Percentiles rank a stretch among this genome's conserved stretches.
These are phyloP conservation scores for Verbascum thapsus DNA, from an alignment of 257 asterid species.

Conservation along the genomic window DNA sequence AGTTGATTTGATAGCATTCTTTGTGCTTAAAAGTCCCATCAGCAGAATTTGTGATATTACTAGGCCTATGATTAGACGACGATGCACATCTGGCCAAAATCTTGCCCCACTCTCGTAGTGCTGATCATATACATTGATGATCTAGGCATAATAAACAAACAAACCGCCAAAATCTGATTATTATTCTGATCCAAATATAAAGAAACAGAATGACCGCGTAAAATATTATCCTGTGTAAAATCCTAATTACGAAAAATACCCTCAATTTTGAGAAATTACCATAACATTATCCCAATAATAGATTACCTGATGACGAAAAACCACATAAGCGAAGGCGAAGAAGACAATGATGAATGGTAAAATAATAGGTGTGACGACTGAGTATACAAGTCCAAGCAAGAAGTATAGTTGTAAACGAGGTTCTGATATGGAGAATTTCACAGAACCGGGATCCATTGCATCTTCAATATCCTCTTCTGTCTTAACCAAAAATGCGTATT, in stretches of 20 bases:
- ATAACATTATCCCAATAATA: too few relatives aligned
- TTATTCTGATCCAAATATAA: neutral
- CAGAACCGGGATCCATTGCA: constrained; percentile 76
- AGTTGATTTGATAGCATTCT: constrained; percentile 51
- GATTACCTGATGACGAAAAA: constrained; percentile 86
- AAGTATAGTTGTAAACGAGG: constrained; percentile 84
- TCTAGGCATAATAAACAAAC: constrained; percentile 41
- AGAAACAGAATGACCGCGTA: too few relatives aligned
- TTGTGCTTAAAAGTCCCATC: constrained; percentile 79
- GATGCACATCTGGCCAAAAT: constrained; percentile 92
- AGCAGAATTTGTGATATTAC: constrained; percentile 70
- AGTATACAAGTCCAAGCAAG: constrained; percentile 74
- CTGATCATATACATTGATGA: constrained; percentile 87
- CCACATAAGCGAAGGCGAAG: constrained; percentile 70
- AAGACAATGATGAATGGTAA: constrained; percentile 82
- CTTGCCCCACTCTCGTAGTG: constrained; percentile 90
- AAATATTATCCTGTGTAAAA: too few relatives aligned
- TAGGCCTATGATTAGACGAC: constrained; percentile 62
- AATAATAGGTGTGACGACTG: constrained; percentile 72
- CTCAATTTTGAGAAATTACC: too few relatives aligned
- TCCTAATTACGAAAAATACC: too few relatives aligned
- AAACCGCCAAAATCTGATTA: constrained; percentile 14
- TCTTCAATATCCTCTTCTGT: constrained; percentile 70
- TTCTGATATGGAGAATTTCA: constrained; percentile 53
- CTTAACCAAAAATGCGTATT: constrained; percentile 67